These are phyloP conservation scores for Pseudodiploospora longispora DNA, from an alignment of 2,329 filamentous ascomycete species.

Conservation along the genomic window DNA sequence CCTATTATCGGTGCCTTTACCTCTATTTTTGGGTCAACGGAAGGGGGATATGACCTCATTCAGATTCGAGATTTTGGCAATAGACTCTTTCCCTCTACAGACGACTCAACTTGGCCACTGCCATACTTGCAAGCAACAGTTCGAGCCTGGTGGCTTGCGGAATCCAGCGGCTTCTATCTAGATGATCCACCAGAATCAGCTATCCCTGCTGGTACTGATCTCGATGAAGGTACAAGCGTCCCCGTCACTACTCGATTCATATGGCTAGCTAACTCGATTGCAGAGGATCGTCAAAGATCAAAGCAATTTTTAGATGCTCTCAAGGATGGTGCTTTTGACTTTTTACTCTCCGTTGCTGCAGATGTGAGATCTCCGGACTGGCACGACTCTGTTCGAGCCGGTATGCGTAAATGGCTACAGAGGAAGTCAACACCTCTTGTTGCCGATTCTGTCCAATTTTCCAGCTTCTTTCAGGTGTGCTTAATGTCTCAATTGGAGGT, in stretches of 20 bases:
- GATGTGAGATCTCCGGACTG: conserved; percentile 75
- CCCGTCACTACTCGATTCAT: background rate
- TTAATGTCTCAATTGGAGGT: conserved; percentile 76
- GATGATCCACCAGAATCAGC: conserved; percentile 58
- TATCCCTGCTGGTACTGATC: conserved; percentile 50
- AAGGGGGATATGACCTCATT: conserved; percentile 57
- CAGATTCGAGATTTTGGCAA: conserved; percentile 65
- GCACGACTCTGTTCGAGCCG: conserved; percentile 78
- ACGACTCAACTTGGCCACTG: conserved; percentile 63
- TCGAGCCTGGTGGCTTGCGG: conserved; percentile 79
- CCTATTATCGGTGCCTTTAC: conserved; percentile 73
- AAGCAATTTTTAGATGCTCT: conserved; percentile 68
- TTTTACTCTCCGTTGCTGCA: conserved; percentile 75
- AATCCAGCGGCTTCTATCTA: conserved; percentile 85
- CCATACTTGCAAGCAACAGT: conserved; percentile 72
- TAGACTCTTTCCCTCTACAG: conserved; percentile 56
- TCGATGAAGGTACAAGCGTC: conserved; percentile 42
- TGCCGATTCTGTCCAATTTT: conserved; percentile 60
- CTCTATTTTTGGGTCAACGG: conserved; percentile 68
- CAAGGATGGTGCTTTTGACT: conserved; percentile 86
- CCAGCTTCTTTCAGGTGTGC: conserved; percentile 61
- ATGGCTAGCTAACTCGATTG: conserved; percentile 17
- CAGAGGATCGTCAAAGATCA: conserved; percentile 62
- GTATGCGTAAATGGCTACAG: conserved; percentile 74
- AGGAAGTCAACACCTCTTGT: conserved; percentile 66